A percentile compares a stretch with the other conserved stretches of the same genome.
Evolutionary conservation across 139 green algal species (phyloP).

Genomic region (Monoraphidium neglectum): DNA sequence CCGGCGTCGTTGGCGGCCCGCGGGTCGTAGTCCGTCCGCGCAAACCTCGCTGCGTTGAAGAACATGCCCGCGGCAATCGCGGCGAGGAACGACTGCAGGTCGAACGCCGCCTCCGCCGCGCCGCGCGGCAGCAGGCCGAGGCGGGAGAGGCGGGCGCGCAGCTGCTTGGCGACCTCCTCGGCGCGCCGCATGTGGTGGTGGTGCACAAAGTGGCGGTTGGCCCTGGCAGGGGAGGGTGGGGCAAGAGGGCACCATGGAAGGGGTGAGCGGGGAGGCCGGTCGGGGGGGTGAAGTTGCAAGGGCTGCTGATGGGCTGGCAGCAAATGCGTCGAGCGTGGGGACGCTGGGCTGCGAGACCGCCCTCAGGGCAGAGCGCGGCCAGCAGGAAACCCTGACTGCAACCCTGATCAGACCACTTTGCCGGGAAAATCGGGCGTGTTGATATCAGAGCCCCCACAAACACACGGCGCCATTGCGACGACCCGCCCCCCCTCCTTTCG

Average conservation of each 20-base stretch:
- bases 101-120: not conserved
- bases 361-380: too few relatives aligned
- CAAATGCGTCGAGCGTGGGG: too few relatives aligned
- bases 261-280: too few relatives aligned
- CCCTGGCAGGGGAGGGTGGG: conserved; percentile 32
- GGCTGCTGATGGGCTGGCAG: too few relatives aligned
- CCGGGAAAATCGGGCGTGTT: too few relatives aligned
- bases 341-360: too few relatives aligned
- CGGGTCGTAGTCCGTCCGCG: conserved; percentile 52
- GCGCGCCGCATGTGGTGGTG: conserved; percentile 74
- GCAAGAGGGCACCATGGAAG: too few relatives aligned
- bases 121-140: conserved; percentile 45
- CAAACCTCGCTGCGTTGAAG: conserved; percentile 64
- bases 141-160: conserved; percentile 46
- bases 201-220: conserved; percentile 62
- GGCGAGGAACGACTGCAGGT: conserved; percentile 15
- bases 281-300: too few relatives aligned
- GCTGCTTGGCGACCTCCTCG: conserved; percentile 61
- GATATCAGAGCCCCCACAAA: too few relatives aligned
- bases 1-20: conserved; percentile 40
- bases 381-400: too few relatives aligned
- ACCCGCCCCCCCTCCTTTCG: not conserved
- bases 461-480: too few relatives aligned
- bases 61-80: conserved; percentile 64
- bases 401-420: too few relatives aligned